Base-by-base conservation (phyloP, 1,139 yeast genomes). In the Debaryomyces udenii region DNA sequence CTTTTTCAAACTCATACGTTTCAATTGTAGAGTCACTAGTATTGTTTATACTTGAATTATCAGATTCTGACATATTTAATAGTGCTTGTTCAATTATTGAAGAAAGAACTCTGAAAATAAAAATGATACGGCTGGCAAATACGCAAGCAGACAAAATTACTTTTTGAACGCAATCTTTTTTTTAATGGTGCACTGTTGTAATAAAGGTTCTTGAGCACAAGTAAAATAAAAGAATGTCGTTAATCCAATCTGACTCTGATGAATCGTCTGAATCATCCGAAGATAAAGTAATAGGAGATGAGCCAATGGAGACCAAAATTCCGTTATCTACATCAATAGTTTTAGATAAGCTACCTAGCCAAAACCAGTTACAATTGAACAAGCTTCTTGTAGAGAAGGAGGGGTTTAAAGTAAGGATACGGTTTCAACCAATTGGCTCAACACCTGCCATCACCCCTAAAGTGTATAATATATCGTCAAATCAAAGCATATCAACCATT, bases 361-460 rank as follows among this genome's bases (percentile, higher is more conserved):
- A 44, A n/a, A 51, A 49, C 35, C 48, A 50, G 40, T 33, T 38
- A 22, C 47, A 41, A 35, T 38, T 48, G n/a, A 45, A 38, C 28
- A 43, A 43, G 20, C 29, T 31, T 13, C 23, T 30, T 14, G 20
- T 26, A 16, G 23, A 27, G 15, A 24, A 42, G 5, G 48, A 45
- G 4, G 34, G 31, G 3, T 42, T 37, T 7, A 74, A 73, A 47
- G 58, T 78, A 11, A 67, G 71, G 3, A 58, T 79, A 2, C 60
- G 86, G 28, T 75, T 82, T 48, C 78, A 71, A 43, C 77, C 86
- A 2, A 78, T 82, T 37, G 87, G 87, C 0, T 74, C 85, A 0
- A 70, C 81, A 0, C 70, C 74, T 0, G 68, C 74, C 9, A 61
- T 81, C 3, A 60, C 55, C 2, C 86, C 86, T 0, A 62, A 67